Conservation (phyloP, 345 rosid genomes). For the Citrus glauca region DNA sequence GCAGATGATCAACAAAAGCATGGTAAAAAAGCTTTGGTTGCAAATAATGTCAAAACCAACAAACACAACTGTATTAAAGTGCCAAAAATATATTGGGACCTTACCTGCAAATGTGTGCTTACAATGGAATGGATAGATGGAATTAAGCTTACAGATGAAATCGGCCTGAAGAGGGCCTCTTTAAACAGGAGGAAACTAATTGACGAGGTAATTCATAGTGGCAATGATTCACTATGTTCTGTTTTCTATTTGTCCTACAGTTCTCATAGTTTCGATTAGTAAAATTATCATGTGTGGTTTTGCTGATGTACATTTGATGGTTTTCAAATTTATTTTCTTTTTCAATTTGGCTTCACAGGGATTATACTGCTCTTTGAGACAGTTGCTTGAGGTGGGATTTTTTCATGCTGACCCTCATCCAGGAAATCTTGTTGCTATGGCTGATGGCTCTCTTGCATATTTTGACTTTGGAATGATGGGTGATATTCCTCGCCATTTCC, state of each 20-base stretch:
- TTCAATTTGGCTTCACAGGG: conserved; percentile 47
- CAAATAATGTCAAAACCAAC: conserved; percentile 28
- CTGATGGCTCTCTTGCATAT: conserved; percentile 74
- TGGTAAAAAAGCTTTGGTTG: conserved; percentile 27
- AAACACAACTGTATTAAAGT: conserved; percentile 59
- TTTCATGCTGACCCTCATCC: conserved; percentile 99
- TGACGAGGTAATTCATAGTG: conserved; percentile 56
- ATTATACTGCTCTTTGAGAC: conserved; percentile 85
- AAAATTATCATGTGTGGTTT: neutral
- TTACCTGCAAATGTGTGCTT: conserved; percentile 76
- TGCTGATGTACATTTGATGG: neutral
- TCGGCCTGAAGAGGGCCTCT: conserved; percentile 45
- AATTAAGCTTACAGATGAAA: conserved; percentile 86
- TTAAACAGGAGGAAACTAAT: conserved; percentile 73
- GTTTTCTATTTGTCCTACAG: neutral
- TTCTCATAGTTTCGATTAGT: neutral
- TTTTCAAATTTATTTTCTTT: neutral
- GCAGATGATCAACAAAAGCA: conserved; percentile 39
- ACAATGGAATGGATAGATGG: conserved; percentile 99
- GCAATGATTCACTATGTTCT: neutral
- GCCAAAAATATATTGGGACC: conserved; percentile 86
- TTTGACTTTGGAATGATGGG: conserved; percentile 99
- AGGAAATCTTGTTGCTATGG: conserved; percentile 89
- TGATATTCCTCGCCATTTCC: conserved; percentile 87
- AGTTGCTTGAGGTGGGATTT: conserved; percentile 92